Evolutionary conservation across 2,329 filamentous ascomycete species (phyloP).

Genomic region (Penicillium sp.): DNA sequence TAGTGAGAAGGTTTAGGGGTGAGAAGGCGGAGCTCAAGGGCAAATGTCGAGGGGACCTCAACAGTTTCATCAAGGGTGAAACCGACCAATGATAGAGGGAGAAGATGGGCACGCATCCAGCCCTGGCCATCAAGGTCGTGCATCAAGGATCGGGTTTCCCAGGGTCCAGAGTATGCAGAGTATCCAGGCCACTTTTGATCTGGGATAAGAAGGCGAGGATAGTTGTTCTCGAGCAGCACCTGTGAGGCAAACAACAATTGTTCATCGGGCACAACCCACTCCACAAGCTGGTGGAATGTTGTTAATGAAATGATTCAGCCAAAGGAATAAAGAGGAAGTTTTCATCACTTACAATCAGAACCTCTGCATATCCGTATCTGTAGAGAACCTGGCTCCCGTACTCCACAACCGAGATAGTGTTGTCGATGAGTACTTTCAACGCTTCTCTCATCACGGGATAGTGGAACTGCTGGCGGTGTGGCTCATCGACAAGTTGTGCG

Average conservation of each 20-base stretch:
- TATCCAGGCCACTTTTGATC: no score
- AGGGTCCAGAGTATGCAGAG: not conserved
- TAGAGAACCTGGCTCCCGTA: not conserved
- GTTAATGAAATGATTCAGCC: not conserved
- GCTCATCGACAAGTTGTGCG: not conserved
- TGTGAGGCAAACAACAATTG: not conserved
- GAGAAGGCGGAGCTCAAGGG: not conserved
- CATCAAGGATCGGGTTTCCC: not conserved
- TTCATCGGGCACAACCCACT: not conserved
- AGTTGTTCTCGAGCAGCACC: not conserved
- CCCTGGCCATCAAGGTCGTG: not conserved
- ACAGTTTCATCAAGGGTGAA: not conserved
- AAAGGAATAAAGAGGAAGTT: no score
- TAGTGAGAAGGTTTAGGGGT: not conserved
- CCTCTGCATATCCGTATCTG: not conserved
- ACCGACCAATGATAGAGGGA: not conserved
- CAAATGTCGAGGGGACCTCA: not conserved
- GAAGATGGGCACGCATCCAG: not conserved
- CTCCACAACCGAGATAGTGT: not conserved
- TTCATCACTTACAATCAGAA: not conserved
- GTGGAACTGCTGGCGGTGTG: not conserved
- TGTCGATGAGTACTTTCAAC: not conserved
- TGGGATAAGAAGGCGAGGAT: not conserved
- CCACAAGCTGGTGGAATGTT: not conserved
- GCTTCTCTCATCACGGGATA: not conserved